Percentiles rank a stretch among this genome's conserved stretches.
Evolutionary conservation across 371 early-diverging fungal genomes (phyloP).

Genomic region (Conidiobolus incongruus): DNA sequence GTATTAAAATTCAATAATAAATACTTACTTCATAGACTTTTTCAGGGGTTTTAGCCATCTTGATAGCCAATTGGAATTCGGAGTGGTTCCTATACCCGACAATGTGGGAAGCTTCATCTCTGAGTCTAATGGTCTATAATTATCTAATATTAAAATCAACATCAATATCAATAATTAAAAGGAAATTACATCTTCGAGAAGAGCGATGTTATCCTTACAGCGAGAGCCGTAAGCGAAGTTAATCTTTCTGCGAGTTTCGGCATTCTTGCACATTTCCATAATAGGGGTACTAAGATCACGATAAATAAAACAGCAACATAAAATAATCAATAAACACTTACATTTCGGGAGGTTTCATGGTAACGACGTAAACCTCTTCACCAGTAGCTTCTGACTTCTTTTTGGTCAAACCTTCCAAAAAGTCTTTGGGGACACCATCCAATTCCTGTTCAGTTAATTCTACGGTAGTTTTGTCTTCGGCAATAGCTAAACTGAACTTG

Average conservation of each 20-base stretch:
- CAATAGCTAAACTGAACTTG: slow-evolving; percentile 34
- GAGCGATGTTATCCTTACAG: slow-evolving; percentile 29
- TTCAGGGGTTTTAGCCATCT: background rate
- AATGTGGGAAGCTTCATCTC: background rate
- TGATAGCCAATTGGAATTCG: background rate
- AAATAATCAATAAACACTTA: background rate
- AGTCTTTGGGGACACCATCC: slow-evolving; percentile 32
- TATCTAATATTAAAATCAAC: background rate
- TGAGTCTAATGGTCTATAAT: background rate
- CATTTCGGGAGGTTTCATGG: slow-evolving; percentile 49
- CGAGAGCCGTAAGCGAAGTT: slow-evolving; percentile 22
- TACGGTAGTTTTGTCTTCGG: slow-evolving; percentile 13
- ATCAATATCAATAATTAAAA: background rate
- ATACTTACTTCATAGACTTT: background rate
- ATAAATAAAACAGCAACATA: background rate
- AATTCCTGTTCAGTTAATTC: slow-evolving; percentile 1
- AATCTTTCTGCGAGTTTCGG: slow-evolving; percentile 28
- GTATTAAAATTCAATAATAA: background rate
- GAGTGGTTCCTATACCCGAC: background rate
- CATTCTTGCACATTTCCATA: slow-evolving; percentile 28
- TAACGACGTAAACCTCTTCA: slow-evolving; percentile 30
- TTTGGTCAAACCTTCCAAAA: slow-evolving; percentile 20
- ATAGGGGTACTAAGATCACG: slow-evolving; percentile 7
- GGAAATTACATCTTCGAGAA: slow-evolving; percentile 15
- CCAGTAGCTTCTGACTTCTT: slow-evolving; percentile 11